Conservation (phyloP, 306 rosid genomes). For the Psophocarpus tetragonolobus region DNA sequence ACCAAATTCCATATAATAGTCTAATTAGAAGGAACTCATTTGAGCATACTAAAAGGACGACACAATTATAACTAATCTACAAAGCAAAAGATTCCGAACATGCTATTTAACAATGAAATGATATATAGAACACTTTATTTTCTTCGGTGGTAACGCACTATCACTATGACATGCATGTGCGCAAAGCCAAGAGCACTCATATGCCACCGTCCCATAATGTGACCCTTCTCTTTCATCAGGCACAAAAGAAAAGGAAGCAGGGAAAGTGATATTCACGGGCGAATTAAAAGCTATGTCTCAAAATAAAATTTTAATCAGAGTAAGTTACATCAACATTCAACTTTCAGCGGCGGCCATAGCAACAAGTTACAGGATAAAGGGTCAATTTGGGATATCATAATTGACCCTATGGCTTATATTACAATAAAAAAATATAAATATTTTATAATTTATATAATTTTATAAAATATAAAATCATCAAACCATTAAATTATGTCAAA, state of each 20-base stretch:
- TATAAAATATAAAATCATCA: too few relatives aligned
- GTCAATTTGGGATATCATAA: too few relatives aligned
- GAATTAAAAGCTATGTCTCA: background rate
- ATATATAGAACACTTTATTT: slow-evolving; percentile 11
- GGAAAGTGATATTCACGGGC: slow-evolving; percentile 38
- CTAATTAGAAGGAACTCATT: background rate
- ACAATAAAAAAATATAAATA: too few relatives aligned
- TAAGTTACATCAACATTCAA: too few relatives aligned
- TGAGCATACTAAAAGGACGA: background rate
- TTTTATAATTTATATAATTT: too few relatives aligned
- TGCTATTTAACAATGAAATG: slow-evolving; percentile 22
- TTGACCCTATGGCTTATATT: too few relatives aligned
- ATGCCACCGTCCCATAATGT: slow-evolving; percentile 49
- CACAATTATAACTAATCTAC: slow-evolving; percentile 31
- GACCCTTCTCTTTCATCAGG: background rate
- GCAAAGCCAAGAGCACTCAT: slow-evolving; percentile 34
- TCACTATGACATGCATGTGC: slow-evolving; percentile 54
- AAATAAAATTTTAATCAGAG: too few relatives aligned
- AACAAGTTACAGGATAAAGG: too few relatives aligned
- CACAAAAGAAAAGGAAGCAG: background rate
- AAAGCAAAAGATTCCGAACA: slow-evolving; percentile 33
- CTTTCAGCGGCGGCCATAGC: too few relatives aligned
- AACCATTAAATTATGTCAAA: too few relatives aligned
- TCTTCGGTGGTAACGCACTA: slow-evolving; percentile 28
- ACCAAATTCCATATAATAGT: slow-evolving; percentile 10